A percentile compares a stretch with the other conserved stretches of the same genome.
These are phyloP conservation scores for Triangularia setosa DNA, from an alignment of 2,329 filamentous ascomycete genomes.

Conservation along the genomic window DNA sequence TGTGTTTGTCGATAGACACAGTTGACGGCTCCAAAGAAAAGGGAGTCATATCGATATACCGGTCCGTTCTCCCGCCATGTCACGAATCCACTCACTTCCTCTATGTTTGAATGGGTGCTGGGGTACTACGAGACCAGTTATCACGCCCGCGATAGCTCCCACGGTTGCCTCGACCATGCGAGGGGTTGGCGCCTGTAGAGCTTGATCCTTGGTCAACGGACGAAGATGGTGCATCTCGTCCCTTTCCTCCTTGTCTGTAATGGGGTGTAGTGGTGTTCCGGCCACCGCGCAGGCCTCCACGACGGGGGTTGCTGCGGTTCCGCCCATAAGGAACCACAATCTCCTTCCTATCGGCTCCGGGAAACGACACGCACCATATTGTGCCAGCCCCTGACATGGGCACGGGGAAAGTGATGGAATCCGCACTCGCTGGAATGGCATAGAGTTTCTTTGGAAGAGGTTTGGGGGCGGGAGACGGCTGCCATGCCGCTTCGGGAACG, in stretches of 20 bases:
- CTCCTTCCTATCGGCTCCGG: constrained; percentile 35
- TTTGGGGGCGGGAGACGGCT: constrained; percentile 53
- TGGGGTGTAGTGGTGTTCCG: constrained; percentile 18
- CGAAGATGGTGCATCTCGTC: constrained; percentile 28
- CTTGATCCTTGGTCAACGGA: constrained; percentile 27
- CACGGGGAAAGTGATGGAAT: constrained; percentile 25
- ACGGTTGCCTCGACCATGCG: constrained; percentile 33
- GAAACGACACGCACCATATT: constrained; percentile 39
- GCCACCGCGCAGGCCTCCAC: constrained; percentile 24
- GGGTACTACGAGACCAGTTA: constrained; percentile 37
- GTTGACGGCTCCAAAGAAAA: background rate
- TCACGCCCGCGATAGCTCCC: constrained; percentile 41
- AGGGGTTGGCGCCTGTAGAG: constrained; percentile 17
- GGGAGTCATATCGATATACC: background rate
- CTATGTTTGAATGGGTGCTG: constrained; percentile 27
- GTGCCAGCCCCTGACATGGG: constrained; percentile 32
- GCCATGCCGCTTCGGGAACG: constrained; percentile 61
- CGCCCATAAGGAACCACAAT: constrained; percentile 37
- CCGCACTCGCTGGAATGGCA: constrained; percentile 39
- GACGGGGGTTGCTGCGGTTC: constrained; percentile 32
- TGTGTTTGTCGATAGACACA: background rate
- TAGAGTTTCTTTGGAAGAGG: constrained; percentile 50
- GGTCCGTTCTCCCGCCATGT: background rate
- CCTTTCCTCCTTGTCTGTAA: constrained; percentile 19
- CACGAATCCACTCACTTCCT: background rate